phyloP scores from a whole-genome alignment of 2,329 filamentous ascomycete genomes.

The Penicillium sp. region DNA sequence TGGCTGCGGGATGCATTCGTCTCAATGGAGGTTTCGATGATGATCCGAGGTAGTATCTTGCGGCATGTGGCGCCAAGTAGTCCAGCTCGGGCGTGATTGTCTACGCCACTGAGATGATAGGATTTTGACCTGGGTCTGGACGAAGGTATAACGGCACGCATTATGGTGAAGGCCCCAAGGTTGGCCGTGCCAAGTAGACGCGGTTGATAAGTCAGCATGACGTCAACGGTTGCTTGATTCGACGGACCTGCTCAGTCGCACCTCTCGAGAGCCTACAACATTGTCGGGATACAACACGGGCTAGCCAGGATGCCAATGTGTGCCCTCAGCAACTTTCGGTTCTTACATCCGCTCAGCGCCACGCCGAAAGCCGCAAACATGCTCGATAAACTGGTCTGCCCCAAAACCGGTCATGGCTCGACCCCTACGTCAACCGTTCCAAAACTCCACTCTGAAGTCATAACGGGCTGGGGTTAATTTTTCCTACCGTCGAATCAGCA shows the following conservation, averaged over 20 bases:
- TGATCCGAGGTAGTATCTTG: neutral
- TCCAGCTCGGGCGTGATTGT: neutral
- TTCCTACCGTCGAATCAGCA: conserved; percentile 11
- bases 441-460: conserved; percentile 6
- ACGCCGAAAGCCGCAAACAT: conserved; percentile 2
- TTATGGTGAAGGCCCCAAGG: neutral
- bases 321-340: neutral
- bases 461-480: neutral
- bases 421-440: neutral
- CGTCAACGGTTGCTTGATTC: conserved; percentile 12
- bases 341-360: neutral
- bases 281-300: neutral
- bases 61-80: neutral
- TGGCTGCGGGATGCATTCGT: conserved; percentile 1
- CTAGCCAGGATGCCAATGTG: neutral
- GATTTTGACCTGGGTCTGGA: neutral
- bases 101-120: neutral
- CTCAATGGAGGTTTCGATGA: neutral
- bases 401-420: neutral
- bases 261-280: neutral
- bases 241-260: neutral
- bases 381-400: neutral
- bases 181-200: neutral
- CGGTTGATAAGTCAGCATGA: conserved; percentile 15
- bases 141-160: neutral